Conservation (phyloP, 805 yeast genomes). For the Debaryomyces hansenii region DNA sequence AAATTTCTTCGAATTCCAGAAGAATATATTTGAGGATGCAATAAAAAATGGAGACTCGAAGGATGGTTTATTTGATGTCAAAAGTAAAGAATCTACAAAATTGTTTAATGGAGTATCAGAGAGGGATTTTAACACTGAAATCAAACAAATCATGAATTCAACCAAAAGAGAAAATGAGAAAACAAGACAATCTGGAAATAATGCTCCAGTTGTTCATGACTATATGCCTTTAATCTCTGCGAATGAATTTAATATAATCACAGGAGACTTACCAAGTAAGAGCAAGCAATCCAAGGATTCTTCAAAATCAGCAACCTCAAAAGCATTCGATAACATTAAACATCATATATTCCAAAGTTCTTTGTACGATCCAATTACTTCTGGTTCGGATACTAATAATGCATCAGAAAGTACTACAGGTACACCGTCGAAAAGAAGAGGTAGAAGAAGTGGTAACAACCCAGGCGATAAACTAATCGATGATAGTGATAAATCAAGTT, state of each 20-base stretch:
- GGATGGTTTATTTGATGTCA: slow-evolving; percentile 19
- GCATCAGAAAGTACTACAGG: slow-evolving; percentile 18
- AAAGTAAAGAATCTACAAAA: slow-evolving; percentile 23
- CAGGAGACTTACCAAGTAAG: slow-evolving; percentile 37
- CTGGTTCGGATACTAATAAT: slow-evolving; percentile 40
- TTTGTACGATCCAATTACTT: slow-evolving; percentile 36
- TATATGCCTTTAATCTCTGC: slow-evolving; percentile 41
- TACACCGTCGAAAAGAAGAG: slow-evolving; percentile 33
- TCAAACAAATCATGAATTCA: slow-evolving; percentile 25
- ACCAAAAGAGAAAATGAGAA: slow-evolving; percentile 4
- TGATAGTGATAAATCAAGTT: slow-evolving; percentile 11
- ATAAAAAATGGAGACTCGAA: slow-evolving; percentile 12
- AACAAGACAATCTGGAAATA: neutral
- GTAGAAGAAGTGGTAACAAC: slow-evolving; percentile 32
- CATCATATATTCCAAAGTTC: slow-evolving; percentile 42
- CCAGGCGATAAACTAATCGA: slow-evolving; percentile 4
- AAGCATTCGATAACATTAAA: slow-evolving; percentile 21
- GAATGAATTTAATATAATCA: slow-evolving; percentile 38
- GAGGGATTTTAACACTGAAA: slow-evolving; percentile 27
- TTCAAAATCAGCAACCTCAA: slow-evolving; percentile 10
- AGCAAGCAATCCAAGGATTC: slow-evolving; percentile 15
- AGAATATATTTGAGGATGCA: slow-evolving; percentile 22
- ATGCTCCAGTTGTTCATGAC: slow-evolving; percentile 28
- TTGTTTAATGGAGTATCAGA: slow-evolving; percentile 25
- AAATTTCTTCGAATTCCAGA: slow-evolving; percentile 39